phyloP scores from a whole-genome alignment of 768 basidiomycete genomes.

The Solioccasus polychromus region DNA sequence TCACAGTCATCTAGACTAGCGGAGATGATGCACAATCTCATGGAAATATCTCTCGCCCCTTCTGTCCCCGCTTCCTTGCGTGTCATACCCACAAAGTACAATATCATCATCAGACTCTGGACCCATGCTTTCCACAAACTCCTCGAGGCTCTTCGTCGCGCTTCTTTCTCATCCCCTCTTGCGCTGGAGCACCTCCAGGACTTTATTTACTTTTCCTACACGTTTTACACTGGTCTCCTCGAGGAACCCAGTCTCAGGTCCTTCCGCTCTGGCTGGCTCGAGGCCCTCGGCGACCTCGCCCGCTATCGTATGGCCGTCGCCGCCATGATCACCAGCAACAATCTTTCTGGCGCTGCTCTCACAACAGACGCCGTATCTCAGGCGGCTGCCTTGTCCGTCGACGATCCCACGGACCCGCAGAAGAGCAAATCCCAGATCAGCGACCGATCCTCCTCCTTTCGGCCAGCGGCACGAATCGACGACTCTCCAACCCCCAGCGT shows the following conservation, averaged over 20 bases:
- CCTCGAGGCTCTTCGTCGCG: constrained; percentile 85
- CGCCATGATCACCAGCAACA: constrained; percentile 63
- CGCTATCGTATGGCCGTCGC: constrained; percentile 95
- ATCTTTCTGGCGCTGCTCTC: constrained; percentile 42
- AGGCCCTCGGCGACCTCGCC: constrained; percentile 94
- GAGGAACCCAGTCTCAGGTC: constrained; percentile 70
- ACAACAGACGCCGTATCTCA: constrained; percentile 57
- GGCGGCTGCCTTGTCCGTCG: constrained; percentile 34
- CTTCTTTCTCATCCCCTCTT: constrained; percentile 58
- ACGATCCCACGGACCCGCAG: constrained; percentile 21
- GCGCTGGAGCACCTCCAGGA: constrained; percentile 92
- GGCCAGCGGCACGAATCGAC: constrained; percentile 54
- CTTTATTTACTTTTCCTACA: constrained; percentile 93
- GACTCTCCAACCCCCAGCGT: constrained; percentile 74
- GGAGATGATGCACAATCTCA: constrained; percentile 85
- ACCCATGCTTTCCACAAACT: constrained; percentile 86
- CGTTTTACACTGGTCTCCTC: constrained; percentile 85
- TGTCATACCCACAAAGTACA: constrained; percentile 90
- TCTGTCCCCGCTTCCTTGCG: constrained; percentile 86
- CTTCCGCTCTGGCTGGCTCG: constrained; percentile 88
- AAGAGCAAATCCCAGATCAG: constrained; percentile 37
- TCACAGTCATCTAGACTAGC: constrained; percentile 62
- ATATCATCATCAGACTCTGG: constrained; percentile 94
- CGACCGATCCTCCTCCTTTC: constrained; percentile 39
- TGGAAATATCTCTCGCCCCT: constrained; percentile 82